Evolutionary conservation across 768 basidiomycete species (phyloP).

Genomic region (Zangia roseola): DNA sequence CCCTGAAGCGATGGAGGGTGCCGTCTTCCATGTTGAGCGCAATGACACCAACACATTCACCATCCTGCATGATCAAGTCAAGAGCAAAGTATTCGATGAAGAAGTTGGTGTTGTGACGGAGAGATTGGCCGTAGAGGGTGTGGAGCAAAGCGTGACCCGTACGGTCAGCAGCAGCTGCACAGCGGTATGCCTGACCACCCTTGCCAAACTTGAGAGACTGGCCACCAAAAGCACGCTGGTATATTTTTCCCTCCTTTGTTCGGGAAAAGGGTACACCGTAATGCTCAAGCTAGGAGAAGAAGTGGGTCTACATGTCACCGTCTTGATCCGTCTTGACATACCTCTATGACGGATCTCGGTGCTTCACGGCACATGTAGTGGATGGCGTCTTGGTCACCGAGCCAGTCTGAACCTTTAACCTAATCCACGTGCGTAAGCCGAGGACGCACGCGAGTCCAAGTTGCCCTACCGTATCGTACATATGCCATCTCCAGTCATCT

Average conservation of each 20-base stretch:
- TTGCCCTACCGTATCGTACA: constrained; percentile 85
- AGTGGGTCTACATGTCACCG: neutral
- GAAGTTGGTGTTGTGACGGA: constrained; percentile 99
- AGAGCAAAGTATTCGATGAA: constrained; percentile 99
- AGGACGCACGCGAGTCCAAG: neutral
- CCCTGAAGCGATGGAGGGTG: constrained; percentile 95
- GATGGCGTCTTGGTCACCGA: constrained; percentile 99
- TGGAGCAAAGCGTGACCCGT: constrained; percentile 98
- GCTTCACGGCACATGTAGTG: constrained; percentile 99
- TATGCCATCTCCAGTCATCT: constrained; percentile 99
- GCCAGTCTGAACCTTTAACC: constrained; percentile 99
- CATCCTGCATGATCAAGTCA: constrained; percentile 97
- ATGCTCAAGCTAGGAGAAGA: constrained; percentile 78
- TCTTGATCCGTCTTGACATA: constrained; percentile 26
- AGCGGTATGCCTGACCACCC: constrained; percentile 98
- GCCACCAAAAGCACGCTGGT: constrained; percentile 98
- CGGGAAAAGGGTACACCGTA: constrained; percentile 98
- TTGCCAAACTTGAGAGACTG: constrained; percentile 97
- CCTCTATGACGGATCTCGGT: constrained; percentile 90
- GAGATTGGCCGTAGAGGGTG: constrained; percentile 98
- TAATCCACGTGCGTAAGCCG: constrained; percentile 33
- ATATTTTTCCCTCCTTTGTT: constrained; percentile 98
- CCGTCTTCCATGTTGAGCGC: constrained; percentile 99
- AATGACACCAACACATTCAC: constrained; percentile 98
- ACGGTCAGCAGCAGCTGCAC: constrained; percentile 97